phyloP scores from a whole-genome alignment of 331 rosid species.

The Malus hybrid region DNA sequence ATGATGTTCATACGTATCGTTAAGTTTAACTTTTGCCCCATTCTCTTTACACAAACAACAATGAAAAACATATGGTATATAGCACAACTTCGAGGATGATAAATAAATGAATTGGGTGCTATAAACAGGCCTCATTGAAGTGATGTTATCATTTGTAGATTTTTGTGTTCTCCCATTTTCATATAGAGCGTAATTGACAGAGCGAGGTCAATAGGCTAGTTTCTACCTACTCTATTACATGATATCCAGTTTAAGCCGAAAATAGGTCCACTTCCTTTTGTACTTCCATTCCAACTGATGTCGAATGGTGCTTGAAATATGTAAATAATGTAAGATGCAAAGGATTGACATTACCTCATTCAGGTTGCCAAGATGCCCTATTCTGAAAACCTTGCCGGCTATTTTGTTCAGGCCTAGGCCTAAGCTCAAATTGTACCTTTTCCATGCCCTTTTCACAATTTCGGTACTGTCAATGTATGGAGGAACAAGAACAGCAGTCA shows the following conservation, averaged over 20 bases:
- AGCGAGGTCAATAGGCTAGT: background rate
- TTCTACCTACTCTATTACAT: background rate
- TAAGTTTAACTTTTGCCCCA: background rate
- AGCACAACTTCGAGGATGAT: background rate
- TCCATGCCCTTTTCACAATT: constrained; percentile 86
- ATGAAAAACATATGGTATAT: background rate
- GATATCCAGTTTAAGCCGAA: background rate
- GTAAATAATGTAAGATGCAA: background rate
- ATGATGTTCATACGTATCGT: background rate
- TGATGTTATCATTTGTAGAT: background rate
- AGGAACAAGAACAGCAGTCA: constrained; percentile 91
- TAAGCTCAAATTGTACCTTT: constrained; percentile 88
- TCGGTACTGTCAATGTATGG: constrained; percentile 82
- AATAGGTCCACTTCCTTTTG: background rate
- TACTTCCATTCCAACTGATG: background rate
- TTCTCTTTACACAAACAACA: background rate
- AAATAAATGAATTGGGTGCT: background rate
- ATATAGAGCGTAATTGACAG: background rate
- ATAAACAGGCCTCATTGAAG: background rate
- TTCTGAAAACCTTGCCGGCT: constrained; percentile 97
- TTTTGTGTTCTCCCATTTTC: background rate
- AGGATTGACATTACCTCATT: constrained; percentile 58
- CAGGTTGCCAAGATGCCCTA: constrained; percentile 91
- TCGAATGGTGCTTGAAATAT: background rate
- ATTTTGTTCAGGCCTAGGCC: constrained; percentile 96